Percentiles rank a stretch among this genome's conserved stretches.
Conservation (phyloP, 2,329 filamentous ascomycete genomes). For the Penicillium sp. region DNA sequence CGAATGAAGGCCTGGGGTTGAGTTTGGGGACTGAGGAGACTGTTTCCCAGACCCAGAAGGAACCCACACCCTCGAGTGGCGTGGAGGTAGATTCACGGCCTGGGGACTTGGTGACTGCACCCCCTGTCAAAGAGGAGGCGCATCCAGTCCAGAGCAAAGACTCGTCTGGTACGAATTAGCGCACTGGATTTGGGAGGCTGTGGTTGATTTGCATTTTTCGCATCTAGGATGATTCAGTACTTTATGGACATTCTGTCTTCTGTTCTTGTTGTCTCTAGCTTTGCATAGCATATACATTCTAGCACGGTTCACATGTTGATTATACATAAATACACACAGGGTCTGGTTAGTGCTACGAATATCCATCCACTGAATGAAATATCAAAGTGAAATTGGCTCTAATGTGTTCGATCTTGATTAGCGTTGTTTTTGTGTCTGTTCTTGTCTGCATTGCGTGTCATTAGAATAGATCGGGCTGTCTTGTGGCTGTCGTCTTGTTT, state of each 20-base stretch:
- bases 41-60: background rate
- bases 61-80: background rate
- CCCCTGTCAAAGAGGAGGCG: conserved; percentile 8
- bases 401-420: background rate
- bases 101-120: background rate
- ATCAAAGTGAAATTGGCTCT: background rate
- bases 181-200: background rate
- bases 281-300: conserved; percentile 14
- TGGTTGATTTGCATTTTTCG: background rate
- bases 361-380: background rate
- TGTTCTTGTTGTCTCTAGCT: background rate
- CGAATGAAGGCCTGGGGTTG: conserved; percentile 15
- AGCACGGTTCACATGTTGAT: conserved; percentile 2
- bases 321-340: background rate
- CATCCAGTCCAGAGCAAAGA: conserved; percentile 2
- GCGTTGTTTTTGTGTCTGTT: background rate
- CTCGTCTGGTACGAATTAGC: conserved; percentile 6
- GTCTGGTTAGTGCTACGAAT: background rate
- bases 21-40: conserved; percentile 3
- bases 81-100: background rate
- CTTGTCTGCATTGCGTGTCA: background rate
- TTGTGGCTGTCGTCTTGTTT: background rate
- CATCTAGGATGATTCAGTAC: background rate
- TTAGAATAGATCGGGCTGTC: background rate
- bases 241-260: background rate